phyloP scores from a whole-genome alignment of 2,329 filamentous ascomycete genomes.

The Fusarium anguioides region DNA sequence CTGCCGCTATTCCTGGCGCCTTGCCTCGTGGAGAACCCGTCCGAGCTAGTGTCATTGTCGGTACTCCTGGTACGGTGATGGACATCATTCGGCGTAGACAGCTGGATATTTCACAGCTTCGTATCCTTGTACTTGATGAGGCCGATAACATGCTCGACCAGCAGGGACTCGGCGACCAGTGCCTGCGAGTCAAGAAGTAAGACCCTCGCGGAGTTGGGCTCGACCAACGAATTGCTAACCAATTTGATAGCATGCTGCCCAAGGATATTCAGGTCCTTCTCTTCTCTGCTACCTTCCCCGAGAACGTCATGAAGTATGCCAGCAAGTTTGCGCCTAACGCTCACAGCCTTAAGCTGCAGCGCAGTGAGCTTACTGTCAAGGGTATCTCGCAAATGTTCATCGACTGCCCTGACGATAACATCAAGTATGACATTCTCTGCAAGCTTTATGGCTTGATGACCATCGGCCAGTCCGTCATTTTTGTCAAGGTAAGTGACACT shows the following conservation, averaged over 20 bases:
- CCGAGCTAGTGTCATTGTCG: conserved; percentile 84
- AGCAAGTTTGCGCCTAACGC: conserved; percentile 85
- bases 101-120: conserved; percentile 77
- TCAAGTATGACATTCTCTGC: conserved; percentile 89
- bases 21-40: conserved; percentile 76
- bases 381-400: conserved; percentile 99
- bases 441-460: conserved; percentile 97
- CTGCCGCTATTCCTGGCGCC: conserved; percentile 84
- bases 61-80: conserved; percentile 92
- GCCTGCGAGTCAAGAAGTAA: conserved; percentile 86
- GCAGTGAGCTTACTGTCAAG: conserved; percentile 93
- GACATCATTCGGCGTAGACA: conserved; percentile 84
- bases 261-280: conserved; percentile 85
- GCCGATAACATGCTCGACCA: conserved; percentile 99
- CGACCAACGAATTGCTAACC: conserved; percentile 46
- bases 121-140: conserved; percentile 91
- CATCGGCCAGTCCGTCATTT: conserved; percentile 97
- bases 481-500: conserved; percentile 77
- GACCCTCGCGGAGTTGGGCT: neutral
- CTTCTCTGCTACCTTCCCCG: conserved; percentile 94
- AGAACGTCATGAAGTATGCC: conserved; percentile 86
- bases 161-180: conserved; percentile 95
- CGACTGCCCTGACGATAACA: conserved; percentile 83
- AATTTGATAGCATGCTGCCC: conserved; percentile 72
- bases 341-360: conserved; percentile 86